Evolutionary conservation across 352 stramenopile species (phyloP).

Genomic region (Thalassiosira livingstoniorum): DNA sequence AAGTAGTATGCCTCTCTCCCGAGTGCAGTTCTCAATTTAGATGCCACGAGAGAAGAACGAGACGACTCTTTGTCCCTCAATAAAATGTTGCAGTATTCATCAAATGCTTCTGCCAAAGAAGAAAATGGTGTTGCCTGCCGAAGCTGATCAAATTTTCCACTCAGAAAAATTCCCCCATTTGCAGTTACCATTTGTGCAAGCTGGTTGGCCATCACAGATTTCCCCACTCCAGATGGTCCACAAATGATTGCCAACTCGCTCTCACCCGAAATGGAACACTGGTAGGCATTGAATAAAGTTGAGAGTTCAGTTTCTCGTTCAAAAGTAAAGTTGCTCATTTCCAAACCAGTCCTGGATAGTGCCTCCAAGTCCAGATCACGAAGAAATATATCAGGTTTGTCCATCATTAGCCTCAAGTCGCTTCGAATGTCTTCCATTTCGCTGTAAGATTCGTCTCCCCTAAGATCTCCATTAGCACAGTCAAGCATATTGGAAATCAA

Average conservation of each 20-base stretch:
- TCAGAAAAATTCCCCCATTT: constrained; percentile 44
- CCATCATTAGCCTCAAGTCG: constrained; percentile 44
- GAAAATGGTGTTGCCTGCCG: constrained; percentile 47
- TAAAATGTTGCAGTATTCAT: constrained; percentile 41
- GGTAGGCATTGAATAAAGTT: constrained; percentile 22
- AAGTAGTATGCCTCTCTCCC: constrained; percentile 13
- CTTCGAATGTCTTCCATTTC: constrained; percentile 25
- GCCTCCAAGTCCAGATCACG: constrained; percentile 26
- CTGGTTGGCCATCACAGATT: constrained; percentile 27
- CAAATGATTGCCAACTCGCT: constrained; percentile 34
- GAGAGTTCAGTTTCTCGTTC: constrained; percentile 30
- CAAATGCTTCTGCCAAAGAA: constrained; percentile 52
- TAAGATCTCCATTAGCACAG: constrained; percentile 29
- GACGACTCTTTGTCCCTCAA: not conserved
- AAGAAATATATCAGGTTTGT: constrained; percentile 36
- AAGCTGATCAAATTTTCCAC: constrained; percentile 60
- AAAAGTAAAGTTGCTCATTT: constrained; percentile 22
- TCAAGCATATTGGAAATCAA: constrained; percentile 51
- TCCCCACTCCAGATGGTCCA: constrained; percentile 26
- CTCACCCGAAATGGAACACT: constrained; percentile 13
- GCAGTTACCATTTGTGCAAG: constrained; percentile 12
- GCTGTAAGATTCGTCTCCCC: constrained; percentile 33
- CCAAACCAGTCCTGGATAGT: constrained; percentile 8
- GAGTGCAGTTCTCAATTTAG: not conserved
- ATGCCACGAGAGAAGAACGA: constrained; percentile 2